Evolutionary conservation across 352 stramenopile species (phyloP).

Genomic region (Phytophthora fragariaefolia): DNA sequence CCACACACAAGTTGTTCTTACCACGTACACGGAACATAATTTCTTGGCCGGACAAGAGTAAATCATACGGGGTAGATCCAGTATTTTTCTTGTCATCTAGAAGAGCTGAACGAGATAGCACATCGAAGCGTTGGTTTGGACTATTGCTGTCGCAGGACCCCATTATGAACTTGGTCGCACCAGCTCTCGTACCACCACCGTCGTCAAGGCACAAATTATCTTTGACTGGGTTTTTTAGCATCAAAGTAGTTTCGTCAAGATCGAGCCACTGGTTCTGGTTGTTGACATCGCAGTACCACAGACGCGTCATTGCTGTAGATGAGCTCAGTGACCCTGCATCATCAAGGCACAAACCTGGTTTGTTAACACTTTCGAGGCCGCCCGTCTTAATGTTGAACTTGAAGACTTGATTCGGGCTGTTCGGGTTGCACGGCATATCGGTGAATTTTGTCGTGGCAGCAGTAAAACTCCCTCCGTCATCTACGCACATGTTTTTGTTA

Average conservation of each 20-base stretch:
- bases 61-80: slow-evolving; percentile 22
- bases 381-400: slow-evolving; percentile 34
- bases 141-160: slow-evolving; percentile 37
- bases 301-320: slow-evolving; percentile 15
- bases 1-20: slow-evolving; percentile 42
- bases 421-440: slow-evolving; percentile 35
- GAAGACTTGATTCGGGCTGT: slow-evolving; percentile 38
- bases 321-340: slow-evolving; percentile 27
- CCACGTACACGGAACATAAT: slow-evolving; percentile 31
- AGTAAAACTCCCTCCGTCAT: slow-evolving; percentile 37
- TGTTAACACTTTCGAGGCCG: slow-evolving; percentile 25
- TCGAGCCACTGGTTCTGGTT: slow-evolving; percentile 39
- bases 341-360: slow-evolving; percentile 35
- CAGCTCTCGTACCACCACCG: slow-evolving; percentile 17
- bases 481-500: slow-evolving; percentile 43
- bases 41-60: slow-evolving; percentile 27
- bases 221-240: slow-evolving; percentile 40
- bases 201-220: slow-evolving; percentile 45
- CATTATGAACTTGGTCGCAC: slow-evolving; percentile 25
- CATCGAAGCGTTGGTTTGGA: slow-evolving; percentile 37
- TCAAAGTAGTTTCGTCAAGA: slow-evolving; percentile 34
- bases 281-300: slow-evolving; percentile 39
- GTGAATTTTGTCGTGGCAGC: slow-evolving; percentile 32
- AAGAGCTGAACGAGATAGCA: slow-evolving; percentile 17
- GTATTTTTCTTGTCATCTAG: slow-evolving; percentile 21